Conservation (phyloP, 2,329 filamentous ascomycete species). For the Monascus ruber region DNA sequence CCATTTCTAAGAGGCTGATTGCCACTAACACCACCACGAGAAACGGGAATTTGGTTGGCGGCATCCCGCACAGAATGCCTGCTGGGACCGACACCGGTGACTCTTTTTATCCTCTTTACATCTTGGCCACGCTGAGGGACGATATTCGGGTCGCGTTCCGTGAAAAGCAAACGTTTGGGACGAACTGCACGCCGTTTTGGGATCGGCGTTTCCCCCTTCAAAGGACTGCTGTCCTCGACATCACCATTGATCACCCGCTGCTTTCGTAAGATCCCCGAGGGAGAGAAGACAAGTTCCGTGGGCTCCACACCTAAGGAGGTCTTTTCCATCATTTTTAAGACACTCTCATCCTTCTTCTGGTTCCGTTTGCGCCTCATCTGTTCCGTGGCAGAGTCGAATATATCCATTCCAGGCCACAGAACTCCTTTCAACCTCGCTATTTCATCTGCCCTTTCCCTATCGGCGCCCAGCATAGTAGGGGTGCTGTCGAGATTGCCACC, state of each 20-base stretch:
- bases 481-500: neutral
- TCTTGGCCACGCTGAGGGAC: slow-evolving; percentile 13
- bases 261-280: slow-evolving; percentile 31
- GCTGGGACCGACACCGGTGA: slow-evolving; percentile 3
- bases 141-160: slow-evolving; percentile 22
- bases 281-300: slow-evolving; percentile 37
- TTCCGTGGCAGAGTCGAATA: slow-evolving; percentile 40
- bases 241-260: slow-evolving; percentile 37
- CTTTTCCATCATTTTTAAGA: slow-evolving; percentile 36
- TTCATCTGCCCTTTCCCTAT: slow-evolving; percentile 25
- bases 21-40: slow-evolving; percentile 8
- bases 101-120: slow-evolving; percentile 14
- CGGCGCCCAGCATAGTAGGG: slow-evolving; percentile 6
- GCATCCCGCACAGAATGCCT: slow-evolving; percentile 11
- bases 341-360: slow-evolving; percentile 39
- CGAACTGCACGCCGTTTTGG: slow-evolving; percentile 24
- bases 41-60: slow-evolving; percentile 7
- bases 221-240: slow-evolving; percentile 35
- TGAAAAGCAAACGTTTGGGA: slow-evolving; percentile 19
- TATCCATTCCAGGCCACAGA: slow-evolving; percentile 40
- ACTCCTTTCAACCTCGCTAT: slow-evolving; percentile 36
- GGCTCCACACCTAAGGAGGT: slow-evolving; percentile 35
- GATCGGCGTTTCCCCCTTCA: slow-evolving; percentile 35
- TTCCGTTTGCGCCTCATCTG: slow-evolving; percentile 40
- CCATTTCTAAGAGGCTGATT: slow-evolving; percentile 10